Percentiles rank a stretch among this genome's conserved stretches.
These are phyloP conservation scores for Anacardium occidentale DNA, from an alignment of 345 rosid genomes.

Conservation along the genomic window DNA sequence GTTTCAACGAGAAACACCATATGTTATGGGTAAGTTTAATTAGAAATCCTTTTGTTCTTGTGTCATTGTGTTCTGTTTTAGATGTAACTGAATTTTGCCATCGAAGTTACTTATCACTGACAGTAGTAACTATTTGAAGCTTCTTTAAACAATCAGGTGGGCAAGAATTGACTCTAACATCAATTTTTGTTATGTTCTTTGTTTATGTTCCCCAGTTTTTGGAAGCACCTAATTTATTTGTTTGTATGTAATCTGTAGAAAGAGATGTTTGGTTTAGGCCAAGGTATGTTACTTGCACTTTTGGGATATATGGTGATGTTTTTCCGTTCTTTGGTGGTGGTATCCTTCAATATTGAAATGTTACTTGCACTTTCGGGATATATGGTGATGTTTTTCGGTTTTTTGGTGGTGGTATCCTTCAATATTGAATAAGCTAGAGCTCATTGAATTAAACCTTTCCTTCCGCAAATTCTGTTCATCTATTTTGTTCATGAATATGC, in stretches of 20 bases:
- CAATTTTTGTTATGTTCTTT: too few species aligned
- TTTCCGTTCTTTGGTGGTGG: too few species aligned
- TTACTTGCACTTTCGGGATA: not conserved
- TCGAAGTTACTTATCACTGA: not conserved
- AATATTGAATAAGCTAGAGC: too few species aligned
- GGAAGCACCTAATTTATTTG: not conserved
- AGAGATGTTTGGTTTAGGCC: not conserved
- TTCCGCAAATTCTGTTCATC: too few species aligned
- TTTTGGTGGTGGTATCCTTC: too few species aligned
- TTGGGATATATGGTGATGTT: not conserved
- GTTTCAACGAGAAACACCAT: not conserved
- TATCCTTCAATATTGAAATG: too few species aligned
- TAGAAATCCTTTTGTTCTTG: not conserved
- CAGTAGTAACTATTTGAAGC: not conserved
- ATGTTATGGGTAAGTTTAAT: not conserved
- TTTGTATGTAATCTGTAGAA: not conserved
- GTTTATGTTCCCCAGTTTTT: not conserved
- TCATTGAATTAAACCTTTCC: too few species aligned
- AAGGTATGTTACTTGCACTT: not conserved
- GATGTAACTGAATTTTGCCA: not conserved
- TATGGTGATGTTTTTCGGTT: not conserved
- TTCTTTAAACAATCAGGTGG: not conserved
- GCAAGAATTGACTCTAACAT: not conserved
- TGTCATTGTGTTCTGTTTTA: not conserved
- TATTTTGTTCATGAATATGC: too few species aligned